These are phyloP conservation scores for Chlorociboria aeruginascens DNA, from an alignment of 495 filamentous ascomycete species.

Conservation along the genomic window DNA sequence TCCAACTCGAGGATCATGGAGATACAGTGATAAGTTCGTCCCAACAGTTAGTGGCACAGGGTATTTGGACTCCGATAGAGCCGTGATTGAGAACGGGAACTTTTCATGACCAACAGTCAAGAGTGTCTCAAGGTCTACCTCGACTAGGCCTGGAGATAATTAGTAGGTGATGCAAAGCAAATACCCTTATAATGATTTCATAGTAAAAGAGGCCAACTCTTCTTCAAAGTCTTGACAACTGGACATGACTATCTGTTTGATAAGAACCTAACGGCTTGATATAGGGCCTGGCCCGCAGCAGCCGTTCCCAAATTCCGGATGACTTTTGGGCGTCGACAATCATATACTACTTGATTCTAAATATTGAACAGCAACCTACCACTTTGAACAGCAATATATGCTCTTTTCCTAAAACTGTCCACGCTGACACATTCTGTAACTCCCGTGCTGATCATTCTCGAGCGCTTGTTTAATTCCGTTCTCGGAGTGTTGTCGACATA, in stretches of 20 bases:
- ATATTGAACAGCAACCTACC: constrained; percentile 26
- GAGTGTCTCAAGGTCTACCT: constrained; percentile 73
- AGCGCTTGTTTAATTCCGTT: constrained; percentile 15
- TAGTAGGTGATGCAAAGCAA: too few relatives aligned
- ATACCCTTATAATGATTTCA: too few relatives aligned
- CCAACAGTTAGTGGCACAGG: constrained; percentile 74
- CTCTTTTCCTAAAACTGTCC: constrained; percentile 55
- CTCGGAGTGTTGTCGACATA: constrained; percentile 23
- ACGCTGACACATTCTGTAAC: constrained; percentile 76
- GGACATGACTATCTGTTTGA: too few relatives aligned
- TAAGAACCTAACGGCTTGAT: too few relatives aligned
- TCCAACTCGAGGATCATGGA: constrained; percentile 60
- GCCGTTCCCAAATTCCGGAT: too few relatives aligned
- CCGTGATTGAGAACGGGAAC: constrained; percentile 75
- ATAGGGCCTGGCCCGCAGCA: too few relatives aligned
- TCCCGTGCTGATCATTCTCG: constrained; percentile 46
- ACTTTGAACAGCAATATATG: constrained; percentile 68
- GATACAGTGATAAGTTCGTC: constrained; percentile 69
- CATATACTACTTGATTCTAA: too few relatives aligned
- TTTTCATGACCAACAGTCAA: constrained; percentile 56
- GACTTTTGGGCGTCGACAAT: too few relatives aligned
- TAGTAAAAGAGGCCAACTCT: too few relatives aligned
- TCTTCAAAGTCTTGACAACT: too few relatives aligned
- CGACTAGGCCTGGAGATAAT: constrained; percentile 44
- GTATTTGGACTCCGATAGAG: constrained; percentile 64